Evolutionary conservation across 768 basidiomycete genomes (phyloP), one percentile per base, ranked within the genome.

Genomic region (Boletus sp.): DNA sequence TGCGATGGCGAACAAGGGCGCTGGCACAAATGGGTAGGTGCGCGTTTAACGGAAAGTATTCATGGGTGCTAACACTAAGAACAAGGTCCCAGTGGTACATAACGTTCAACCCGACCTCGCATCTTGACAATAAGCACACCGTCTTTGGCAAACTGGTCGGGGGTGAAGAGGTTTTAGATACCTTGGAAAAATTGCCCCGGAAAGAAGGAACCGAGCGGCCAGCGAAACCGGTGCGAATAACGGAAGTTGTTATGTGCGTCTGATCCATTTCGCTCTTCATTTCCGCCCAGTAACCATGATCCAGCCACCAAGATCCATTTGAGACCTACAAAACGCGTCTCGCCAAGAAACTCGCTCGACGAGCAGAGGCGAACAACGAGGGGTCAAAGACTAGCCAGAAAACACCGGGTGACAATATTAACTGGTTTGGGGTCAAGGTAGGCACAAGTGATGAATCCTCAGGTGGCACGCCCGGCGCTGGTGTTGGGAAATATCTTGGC

Each of bases 81-180:
- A 35, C 37, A 29, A 93, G 92, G 14, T 93, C 93, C 3, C 96
- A 98, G 68, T 99, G 93, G 74, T 98, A 92, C 71, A 67, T 98
- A 45, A 94, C 96, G 0, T 98, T 98, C 79, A 83, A 80, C 51
- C 74, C 87, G 1, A 82, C 92, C 7, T 81, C 91, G 0, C 85
- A 98, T 70, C 83, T 99, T 20, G 91, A 98, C 72, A 89, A 85
- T 57, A 94, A 95, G 67, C 94, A 95, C 67, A 95, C 94, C 0
- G 97, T 98, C 2, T 99, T 98, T 67, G 97, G 97, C 3, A 95
- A 96, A 64, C 80, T 98, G 14, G 95, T 99, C 2, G 97, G 97
- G 9, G 97, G 96, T 18, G 92, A 96, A 69, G 92, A 95, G 30
- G 86, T 96, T 7, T 77, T 98, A 1, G 83, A 91, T 66, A 83